A percentile compares a stretch with the other conserved stretches of the same genome.
Conservation (phyloP, 2,329 filamentous ascomycete genomes). For the Penicillium sp. region DNA sequence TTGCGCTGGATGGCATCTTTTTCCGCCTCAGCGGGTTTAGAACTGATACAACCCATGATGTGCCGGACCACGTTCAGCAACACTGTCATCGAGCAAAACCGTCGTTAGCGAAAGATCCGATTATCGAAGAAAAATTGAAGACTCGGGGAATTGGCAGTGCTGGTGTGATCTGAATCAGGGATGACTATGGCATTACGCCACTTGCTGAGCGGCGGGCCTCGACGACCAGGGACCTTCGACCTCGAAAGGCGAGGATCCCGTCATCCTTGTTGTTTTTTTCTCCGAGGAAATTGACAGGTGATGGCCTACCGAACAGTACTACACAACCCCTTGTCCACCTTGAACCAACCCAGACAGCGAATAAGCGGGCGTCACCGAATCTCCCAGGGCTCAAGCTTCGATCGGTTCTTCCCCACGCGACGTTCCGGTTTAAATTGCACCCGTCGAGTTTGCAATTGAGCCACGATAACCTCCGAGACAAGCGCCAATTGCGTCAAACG, state of each 20-base stretch:
- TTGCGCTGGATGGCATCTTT: conserved; percentile 41
- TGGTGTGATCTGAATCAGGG: conserved; percentile 20
- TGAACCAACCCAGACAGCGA: conserved; percentile 5
- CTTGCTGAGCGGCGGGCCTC: conserved; percentile 1
- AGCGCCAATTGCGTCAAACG: conserved; percentile 1
- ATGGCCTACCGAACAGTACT: conserved; percentile 7
- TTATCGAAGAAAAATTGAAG: background rate
- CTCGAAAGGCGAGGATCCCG: no score
- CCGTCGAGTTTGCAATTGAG: conserved; percentile 20
- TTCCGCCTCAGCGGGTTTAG: conserved; percentile 39
- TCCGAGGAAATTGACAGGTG: conserved; percentile 2
- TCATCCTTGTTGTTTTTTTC: no score
- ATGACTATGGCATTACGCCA: conserved; percentile 13
- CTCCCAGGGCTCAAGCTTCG: conserved; percentile 8
- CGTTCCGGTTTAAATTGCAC: conserved; percentile 18
- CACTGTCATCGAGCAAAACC: conserved; percentile 1
- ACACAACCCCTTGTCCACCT: conserved; percentile 6
- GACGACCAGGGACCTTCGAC: conserved; percentile 15
- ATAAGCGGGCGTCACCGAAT: conserved; percentile 5
- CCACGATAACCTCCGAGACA: conserved; percentile 16
- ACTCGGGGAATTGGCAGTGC: background rate
- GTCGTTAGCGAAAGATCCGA: conserved; percentile 7
- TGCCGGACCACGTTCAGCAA: conserved; percentile 4
- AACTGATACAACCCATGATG: conserved; percentile 44
- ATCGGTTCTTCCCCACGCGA: conserved; percentile 20